These are phyloP conservation scores for Scutellaria barbata DNA, from an alignment of 257 asterid genomes.

Conservation along the genomic window DNA sequence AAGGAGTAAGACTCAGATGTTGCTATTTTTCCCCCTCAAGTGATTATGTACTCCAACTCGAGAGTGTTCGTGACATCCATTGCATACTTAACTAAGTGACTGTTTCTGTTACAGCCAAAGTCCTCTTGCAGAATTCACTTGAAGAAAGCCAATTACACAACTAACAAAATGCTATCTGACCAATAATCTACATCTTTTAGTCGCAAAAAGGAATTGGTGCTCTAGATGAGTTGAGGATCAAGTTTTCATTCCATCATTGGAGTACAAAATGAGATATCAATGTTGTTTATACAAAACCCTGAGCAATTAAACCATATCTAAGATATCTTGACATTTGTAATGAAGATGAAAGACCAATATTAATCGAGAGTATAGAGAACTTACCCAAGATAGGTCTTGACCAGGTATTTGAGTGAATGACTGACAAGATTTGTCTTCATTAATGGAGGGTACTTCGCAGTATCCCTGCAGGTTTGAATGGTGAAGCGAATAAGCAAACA, in stretches of 20 bases:
- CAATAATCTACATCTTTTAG: background rate
- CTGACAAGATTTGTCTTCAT: conserved; percentile 65
- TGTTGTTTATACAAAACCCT: background rate
- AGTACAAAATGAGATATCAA: background rate
- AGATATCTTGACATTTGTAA: background rate
- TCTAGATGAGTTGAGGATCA: background rate
- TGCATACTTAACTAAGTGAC: background rate
- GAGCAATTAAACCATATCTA: conserved; percentile 1
- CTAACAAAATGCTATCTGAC: background rate
- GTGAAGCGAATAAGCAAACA: conserved; percentile 26
- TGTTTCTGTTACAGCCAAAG: no score
- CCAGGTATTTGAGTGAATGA: conserved; percentile 62
- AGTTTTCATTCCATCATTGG: background rate
- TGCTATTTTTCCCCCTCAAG: no score
- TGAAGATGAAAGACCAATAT: background rate
- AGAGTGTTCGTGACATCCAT: background rate
- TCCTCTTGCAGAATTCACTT: background rate
- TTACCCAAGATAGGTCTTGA: conserved; percentile 62
- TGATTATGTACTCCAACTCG: background rate
- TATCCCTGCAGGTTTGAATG: conserved; percentile 50
- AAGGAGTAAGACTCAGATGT: no score
- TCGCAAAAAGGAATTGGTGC: background rate
- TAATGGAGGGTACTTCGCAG: conserved; percentile 58
- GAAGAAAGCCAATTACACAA: background rate
- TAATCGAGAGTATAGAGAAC: conserved; percentile 30